phyloP scores from a whole-genome alignment of 805 yeast species.

The Lipomyces chichibuensis region DNA sequence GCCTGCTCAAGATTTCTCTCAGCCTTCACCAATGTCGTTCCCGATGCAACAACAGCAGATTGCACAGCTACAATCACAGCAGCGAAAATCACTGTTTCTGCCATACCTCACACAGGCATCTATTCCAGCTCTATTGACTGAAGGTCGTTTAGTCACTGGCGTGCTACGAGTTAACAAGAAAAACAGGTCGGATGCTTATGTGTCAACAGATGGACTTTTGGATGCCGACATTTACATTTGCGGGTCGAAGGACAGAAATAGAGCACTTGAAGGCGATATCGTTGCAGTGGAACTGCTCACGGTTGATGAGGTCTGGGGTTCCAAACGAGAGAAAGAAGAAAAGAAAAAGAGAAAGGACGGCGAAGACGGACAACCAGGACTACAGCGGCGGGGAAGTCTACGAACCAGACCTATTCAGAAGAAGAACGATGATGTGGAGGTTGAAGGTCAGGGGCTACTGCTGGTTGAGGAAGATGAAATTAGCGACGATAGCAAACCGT shows the following conservation, averaged over 20 bases:
- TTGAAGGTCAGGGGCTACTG: constrained; percentile 92
- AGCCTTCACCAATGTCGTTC: constrained; percentile 1
- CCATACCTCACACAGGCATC: constrained; percentile 95
- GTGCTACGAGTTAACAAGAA: constrained; percentile 91
- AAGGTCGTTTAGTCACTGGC: constrained; percentile 91
- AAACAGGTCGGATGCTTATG: constrained; percentile 96
- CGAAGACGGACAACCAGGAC: constrained; percentile 51
- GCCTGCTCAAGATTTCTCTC: constrained; percentile 5
- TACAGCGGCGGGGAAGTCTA: constrained; percentile 83
- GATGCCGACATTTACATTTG: constrained; percentile 98
- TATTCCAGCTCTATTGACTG: constrained; percentile 83
- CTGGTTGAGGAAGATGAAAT: constrained; percentile 95
- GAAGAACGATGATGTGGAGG: constrained; percentile 97
- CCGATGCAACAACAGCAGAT: constrained; percentile 20
- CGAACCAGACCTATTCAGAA: constrained; percentile 96
- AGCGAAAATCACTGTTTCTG: constrained; percentile 75
- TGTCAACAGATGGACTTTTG: constrained; percentile 91
- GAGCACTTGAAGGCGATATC: constrained; percentile 94
- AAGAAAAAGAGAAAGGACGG: constrained; percentile 81
- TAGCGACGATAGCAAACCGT: constrained; percentile 86
- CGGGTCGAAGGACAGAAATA: constrained; percentile 96
- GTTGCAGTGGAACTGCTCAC: constrained; percentile 94
- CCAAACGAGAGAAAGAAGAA: constrained; percentile 95
- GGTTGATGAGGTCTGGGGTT: constrained; percentile 97
- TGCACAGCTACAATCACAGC: constrained; percentile 35